Evolutionary conservation across 192 early-diverging fungal genomes (phyloP), one percentile per base, ranked within the genome.

Genomic region (Podila minutissima): DNA sequence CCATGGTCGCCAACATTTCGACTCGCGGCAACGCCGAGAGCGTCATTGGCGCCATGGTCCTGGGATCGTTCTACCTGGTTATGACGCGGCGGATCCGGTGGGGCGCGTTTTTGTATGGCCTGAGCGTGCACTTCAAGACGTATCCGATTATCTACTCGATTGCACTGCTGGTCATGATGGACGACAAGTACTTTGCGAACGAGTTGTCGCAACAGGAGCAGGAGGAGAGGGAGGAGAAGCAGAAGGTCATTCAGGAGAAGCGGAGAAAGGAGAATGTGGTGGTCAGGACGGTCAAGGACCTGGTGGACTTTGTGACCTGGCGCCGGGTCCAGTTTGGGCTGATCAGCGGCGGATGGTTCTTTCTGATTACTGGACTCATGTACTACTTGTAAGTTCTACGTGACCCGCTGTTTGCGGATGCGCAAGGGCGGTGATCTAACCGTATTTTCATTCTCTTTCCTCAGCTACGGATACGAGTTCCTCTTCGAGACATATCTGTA

Each of bases 111-210:
- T 53, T 94, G 41, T 98, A 95, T 87, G 98, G 98, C 7, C 75
- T 97, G 10, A 86, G 95, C 9, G 97, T 99, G 29, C 98, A 99
- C 82, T 91, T 98, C 55, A 99, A 99, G 76, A 95, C 98, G 12
- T 99, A 98, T 83, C 97, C 98, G 3, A 88, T 97, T 62, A 93
- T 99, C n/a, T 96, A 98, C 74, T 94, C 93, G 5, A 71, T 97
- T 0, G 94, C 97, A 1, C 66, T 99, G 33, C 85, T 96, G 81
- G 82, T 94, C 19, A 76, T 91, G 53, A 84, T 95, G 67, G 89
- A 90, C 69, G 86, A 87, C 48, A 65, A 46, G 57, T 62, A 67
- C 71, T 24, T 70, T 74, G 79, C 11, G 35, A 69, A 76, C 31
- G 67, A 67, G 51, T 15, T 53, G 12, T 17, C 46, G 48, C 69